Evolutionary conservation across 2,329 filamentous ascomycete species (phyloP).

Genomic region (Xylariaceae sp.): DNA sequence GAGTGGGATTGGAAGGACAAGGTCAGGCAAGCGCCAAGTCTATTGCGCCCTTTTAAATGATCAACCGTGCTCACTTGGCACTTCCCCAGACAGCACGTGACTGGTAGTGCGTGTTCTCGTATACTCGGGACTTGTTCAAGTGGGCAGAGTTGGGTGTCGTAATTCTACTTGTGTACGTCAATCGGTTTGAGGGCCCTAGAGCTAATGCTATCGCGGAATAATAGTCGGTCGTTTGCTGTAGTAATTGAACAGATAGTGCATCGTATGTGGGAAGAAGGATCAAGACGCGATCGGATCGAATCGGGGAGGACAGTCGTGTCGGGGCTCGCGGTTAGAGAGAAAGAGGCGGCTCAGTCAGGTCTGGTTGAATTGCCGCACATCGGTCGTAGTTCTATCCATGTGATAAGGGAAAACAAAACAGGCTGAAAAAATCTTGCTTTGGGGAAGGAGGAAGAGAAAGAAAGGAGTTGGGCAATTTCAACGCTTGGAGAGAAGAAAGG

Average conservation of each 20-base stretch:
- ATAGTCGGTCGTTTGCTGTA: slow-evolving; percentile 30
- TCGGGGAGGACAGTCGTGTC: slow-evolving; percentile 3
- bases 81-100: slow-evolving; percentile 5
- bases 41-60: not conserved
- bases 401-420: not conserved
- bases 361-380: not conserved
- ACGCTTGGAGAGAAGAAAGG: not conserved
- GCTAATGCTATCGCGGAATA: slow-evolving; percentile 30
- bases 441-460: not conserved
- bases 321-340: not conserved
- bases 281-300: slow-evolving; percentile 3
- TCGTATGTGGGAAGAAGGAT: slow-evolving; percentile 21
- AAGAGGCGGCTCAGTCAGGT: slow-evolving; percentile 1
- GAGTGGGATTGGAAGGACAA: not conserved
- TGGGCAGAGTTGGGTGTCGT: not conserved
- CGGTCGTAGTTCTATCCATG: slow-evolving; percentile 11
- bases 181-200: not conserved
- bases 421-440: not conserved
- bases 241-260: slow-evolving; percentile 22
- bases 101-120: slow-evolving; percentile 1
- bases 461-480: not conserved
- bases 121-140: not conserved
- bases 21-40: not conserved
- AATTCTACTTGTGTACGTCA: not conserved
- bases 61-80: not conserved